These are phyloP conservation scores for Russula dissimulans DNA, from an alignment of 768 basidiomycete genomes.

Conservation along the genomic window DNA sequence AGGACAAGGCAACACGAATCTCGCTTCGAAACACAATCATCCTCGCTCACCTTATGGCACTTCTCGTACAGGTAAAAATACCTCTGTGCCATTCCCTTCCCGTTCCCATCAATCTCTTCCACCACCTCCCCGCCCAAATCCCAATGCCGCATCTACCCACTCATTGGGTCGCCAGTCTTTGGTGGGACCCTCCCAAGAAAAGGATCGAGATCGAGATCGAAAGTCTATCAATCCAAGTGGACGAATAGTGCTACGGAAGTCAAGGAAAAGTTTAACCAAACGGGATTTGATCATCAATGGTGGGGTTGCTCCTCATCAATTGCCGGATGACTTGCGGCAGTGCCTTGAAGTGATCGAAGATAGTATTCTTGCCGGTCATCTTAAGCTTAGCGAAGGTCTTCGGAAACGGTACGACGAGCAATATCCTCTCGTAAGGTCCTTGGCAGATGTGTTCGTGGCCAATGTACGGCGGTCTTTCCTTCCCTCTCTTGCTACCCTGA, in stretches of 20 bases:
- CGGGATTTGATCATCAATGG: slow-evolving; percentile 34
- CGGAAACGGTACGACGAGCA: slow-evolving; percentile 92
- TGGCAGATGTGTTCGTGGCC: slow-evolving; percentile 93
- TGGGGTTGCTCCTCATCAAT: slow-evolving; percentile 60
- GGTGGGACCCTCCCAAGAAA: slow-evolving; percentile 35
- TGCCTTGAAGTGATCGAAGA: slow-evolving; percentile 83
- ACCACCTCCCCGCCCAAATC: slow-evolving; percentile 48
- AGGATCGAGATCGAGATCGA: slow-evolving; percentile 29
- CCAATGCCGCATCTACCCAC: slow-evolving; percentile 53
- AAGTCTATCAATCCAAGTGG: slow-evolving; percentile 31
- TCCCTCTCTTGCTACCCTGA: slow-evolving; percentile 3
- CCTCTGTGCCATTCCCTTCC: slow-evolving; percentile 65
- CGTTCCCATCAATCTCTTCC: slow-evolving; percentile 74
- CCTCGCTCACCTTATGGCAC: slow-evolving; percentile 70
- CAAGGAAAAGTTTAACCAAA: slow-evolving; percentile 53
- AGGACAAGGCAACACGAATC: slow-evolving; percentile 20
- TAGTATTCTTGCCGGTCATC: slow-evolving; percentile 84
- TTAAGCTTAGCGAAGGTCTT: slow-evolving; percentile 73
- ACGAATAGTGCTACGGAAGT: slow-evolving; percentile 49
- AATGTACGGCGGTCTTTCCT: slow-evolving; percentile 48
- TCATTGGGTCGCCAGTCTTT: slow-evolving; percentile 67
- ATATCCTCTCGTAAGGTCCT: slow-evolving; percentile 83
- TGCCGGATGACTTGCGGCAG: slow-evolving; percentile 80
- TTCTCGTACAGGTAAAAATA: slow-evolving; percentile 33
- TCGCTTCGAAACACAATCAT: slow-evolving; percentile 49